phyloP scores from a whole-genome alignment of 768 basidiomycete genomes.

The Tulasnella sp. region DNA sequence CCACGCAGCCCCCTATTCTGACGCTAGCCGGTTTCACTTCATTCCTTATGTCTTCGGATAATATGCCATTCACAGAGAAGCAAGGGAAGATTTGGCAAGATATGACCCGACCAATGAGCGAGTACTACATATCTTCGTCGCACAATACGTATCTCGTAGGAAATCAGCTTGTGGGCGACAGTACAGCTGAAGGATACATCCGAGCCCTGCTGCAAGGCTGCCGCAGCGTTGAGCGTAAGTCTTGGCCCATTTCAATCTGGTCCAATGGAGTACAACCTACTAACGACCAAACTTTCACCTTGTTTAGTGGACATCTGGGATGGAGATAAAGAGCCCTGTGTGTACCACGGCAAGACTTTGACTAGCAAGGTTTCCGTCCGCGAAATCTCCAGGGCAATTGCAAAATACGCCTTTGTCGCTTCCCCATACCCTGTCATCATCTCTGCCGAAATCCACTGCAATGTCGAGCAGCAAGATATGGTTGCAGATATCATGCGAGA shows the following conservation, averaged over 20 bases:
- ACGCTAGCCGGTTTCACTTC: conserved; percentile 56
- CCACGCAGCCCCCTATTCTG: not conserved
- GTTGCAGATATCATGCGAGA: conserved; percentile 67
- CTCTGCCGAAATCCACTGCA: conserved; percentile 87
- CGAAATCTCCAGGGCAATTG: conserved; percentile 74
- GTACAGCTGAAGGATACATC: conserved; percentile 66
- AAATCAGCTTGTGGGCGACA: conserved; percentile 73
- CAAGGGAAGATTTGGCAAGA: conserved; percentile 57
- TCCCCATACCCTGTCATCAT: conserved; percentile 91
- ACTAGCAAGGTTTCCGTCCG: conserved; percentile 75
- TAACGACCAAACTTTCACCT: not conserved
- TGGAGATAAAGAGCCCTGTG: conserved; percentile 72
- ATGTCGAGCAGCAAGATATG: conserved; percentile 66
- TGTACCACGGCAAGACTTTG: conserved; percentile 85
- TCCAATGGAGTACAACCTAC: not conserved
- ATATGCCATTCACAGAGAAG: conserved; percentile 50
- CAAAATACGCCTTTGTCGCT: conserved; percentile 81
- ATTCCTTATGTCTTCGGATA: conserved; percentile 76
- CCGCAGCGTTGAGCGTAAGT: conserved; percentile 86
- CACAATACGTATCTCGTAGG: conserved; percentile 92
- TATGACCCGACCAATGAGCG: conserved; percentile 80
- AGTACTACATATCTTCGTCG: conserved; percentile 83
- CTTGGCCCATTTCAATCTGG: too few relatives aligned
- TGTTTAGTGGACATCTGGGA: conserved; percentile 82
- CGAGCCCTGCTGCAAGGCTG: conserved; percentile 82